These are phyloP conservation scores for Xylaria longipes DNA, from an alignment of 495 filamentous ascomycete genomes.

Conservation along the genomic window DNA sequence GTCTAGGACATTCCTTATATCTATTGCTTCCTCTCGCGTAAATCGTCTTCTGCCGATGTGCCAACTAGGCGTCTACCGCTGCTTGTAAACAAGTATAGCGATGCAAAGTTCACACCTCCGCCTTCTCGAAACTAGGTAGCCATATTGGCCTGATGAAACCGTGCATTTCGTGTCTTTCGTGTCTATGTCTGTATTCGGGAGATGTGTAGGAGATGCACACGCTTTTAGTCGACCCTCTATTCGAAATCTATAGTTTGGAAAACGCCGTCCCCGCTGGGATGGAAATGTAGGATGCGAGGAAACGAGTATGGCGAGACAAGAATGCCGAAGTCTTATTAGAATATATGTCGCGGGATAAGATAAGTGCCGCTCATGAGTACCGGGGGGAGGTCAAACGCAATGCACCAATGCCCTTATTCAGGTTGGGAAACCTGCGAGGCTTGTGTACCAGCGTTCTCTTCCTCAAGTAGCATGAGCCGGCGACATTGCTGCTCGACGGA, in stretches of 20 bases:
- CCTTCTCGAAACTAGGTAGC: not conserved
- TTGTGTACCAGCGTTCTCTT: constrained; percentile 15
- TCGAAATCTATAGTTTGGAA: constrained; percentile 1
- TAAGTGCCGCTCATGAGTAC: not conserved
- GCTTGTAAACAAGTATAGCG: not conserved
- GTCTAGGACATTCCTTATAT: not conserved
- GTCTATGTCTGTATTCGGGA: not conserved
- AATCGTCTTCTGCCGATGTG: not conserved
- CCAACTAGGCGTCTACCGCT: not conserved
- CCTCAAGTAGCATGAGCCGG: constrained; percentile 37
- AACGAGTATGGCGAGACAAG: not conserved
- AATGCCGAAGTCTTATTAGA: not conserved
- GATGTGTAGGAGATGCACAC: not conserved
- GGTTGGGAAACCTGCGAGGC: not conserved
- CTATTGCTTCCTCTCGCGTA: not conserved
- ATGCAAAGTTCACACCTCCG: not conserved
- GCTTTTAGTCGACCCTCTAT: not conserved
- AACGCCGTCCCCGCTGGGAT: not conserved
- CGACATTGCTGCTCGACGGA: constrained; percentile 40
- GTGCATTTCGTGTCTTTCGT: not conserved
- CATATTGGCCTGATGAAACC: not conserved
- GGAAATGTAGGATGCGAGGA: not conserved
- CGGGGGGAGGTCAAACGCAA: too few species aligned
- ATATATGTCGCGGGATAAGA: not conserved
- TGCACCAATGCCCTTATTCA: not conserved